Conservation (phyloP, 371 early-diverging fungal genomes). For the Rhizopus microsporus region DNA sequence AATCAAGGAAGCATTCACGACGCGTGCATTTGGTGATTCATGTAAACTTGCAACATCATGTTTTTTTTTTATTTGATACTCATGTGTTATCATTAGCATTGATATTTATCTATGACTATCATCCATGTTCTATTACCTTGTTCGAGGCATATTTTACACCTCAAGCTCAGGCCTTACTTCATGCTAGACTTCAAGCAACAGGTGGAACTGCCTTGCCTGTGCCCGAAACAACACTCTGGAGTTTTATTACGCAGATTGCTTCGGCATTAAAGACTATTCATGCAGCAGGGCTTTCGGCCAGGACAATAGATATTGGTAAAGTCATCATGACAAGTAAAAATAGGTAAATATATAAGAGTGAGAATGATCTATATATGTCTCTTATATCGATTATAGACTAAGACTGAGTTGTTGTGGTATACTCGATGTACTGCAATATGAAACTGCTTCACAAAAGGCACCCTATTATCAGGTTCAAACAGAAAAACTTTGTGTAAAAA, state of each 20-base stretch:
- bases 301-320: constrained; percentile 78
- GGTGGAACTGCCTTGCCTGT: constrained; percentile 44
- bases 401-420: constrained; percentile 82
- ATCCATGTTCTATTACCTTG: constrained; percentile 81
- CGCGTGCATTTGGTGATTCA: constrained; percentile 89
- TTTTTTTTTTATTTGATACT: background rate
- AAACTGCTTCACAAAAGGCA: constrained; percentile 57
- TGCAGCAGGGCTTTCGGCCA: constrained; percentile 73
- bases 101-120: constrained; percentile 88
- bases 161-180: constrained; percentile 53
- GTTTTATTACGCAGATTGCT: constrained; percentile 82
- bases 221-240: constrained; percentile 84
- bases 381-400: constrained; percentile 47
- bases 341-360: constrained; percentile 43
- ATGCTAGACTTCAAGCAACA: constrained; percentile 39
- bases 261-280: constrained; percentile 87
- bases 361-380: background rate
- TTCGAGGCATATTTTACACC: constrained; percentile 67
- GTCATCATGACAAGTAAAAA: constrained; percentile 83
- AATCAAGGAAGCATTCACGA: constrained; percentile 88
- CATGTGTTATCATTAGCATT: constrained; percentile 51
- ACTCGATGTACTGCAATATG: constrained; percentile 83
- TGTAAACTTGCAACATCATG: constrained; percentile 44
- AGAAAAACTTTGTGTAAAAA: too few species aligned
- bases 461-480: constrained; percentile 63